Percentiles rank a stretch among this genome's conserved stretches.
phyloP scores from a whole-genome alignment of 495 filamentous ascomycete species.

The Saxispiralis lemnorum region DNA sequence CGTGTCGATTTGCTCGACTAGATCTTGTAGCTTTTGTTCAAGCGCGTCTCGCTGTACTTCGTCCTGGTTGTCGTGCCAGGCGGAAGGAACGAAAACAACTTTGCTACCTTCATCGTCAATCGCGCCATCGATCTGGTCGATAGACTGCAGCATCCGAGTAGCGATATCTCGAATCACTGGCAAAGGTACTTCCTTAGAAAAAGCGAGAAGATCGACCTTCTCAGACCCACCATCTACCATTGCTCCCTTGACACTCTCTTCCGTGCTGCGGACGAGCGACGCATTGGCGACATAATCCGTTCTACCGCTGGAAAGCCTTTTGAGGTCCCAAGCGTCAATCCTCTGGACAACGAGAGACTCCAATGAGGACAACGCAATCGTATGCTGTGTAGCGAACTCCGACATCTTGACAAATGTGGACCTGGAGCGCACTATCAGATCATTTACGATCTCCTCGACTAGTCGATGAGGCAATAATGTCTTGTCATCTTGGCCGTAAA shows the following conservation, averaged over 20 bases:
- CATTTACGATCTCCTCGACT: background rate
- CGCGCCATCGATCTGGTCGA: too few relatives aligned
- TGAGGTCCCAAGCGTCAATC: too few relatives aligned
- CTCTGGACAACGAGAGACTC: too few relatives aligned
- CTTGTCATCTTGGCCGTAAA: conserved; percentile 1
- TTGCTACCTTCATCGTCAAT: too few relatives aligned
- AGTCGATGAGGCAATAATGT: background rate
- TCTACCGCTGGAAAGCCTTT: too few relatives aligned
- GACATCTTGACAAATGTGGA: background rate
- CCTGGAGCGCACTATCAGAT: background rate
- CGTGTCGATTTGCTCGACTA: background rate
- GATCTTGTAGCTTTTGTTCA: background rate
- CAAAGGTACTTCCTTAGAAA: background rate
- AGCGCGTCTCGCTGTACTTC: background rate
- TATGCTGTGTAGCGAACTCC: background rate
- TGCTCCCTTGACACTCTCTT: background rate
- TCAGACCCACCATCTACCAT: background rate
- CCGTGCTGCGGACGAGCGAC: background rate
- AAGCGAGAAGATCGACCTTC: background rate
- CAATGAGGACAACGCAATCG: background rate
- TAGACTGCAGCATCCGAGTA: background rate
- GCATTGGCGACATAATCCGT: background rate
- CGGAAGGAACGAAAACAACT: background rate
- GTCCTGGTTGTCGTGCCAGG: background rate
- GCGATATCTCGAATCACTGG: background rate